Evolutionary conservation across 2,329 filamentous ascomycete species (phyloP), one percentile per base, ranked within the genome.

Genomic region (Phaeosphaeria sp.): DNA sequence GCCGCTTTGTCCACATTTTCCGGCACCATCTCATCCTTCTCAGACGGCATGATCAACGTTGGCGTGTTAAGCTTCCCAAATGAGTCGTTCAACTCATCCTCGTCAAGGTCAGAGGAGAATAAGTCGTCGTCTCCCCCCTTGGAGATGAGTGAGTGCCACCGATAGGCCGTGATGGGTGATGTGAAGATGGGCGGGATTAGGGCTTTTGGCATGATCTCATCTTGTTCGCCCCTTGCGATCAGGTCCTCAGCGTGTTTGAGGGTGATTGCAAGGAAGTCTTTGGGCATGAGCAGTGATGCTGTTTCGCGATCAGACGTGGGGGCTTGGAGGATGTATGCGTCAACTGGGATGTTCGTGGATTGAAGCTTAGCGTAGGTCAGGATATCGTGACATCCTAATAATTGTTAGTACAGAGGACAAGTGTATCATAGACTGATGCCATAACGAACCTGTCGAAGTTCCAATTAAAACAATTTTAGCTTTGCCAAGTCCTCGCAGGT

Each of bases 41-140:
- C 57, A 2, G 60, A 61, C 2, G 57, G 53, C 47, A 63, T 15
- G 1, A 67, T 55, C 21, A 65, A 39, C 2, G 47, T 63, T 7
- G 62, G 53, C 20, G 43, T 61, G 3, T 53, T 50, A 8, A 68
- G 27, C 24, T 40, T 57, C 13, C 59, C 49, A 27, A 62, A 62
- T 15, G 42, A 54, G 7, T 13, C 13, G 0, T 18, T 27, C 7
- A 64, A 30, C 3, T n/a, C 51, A 18, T 20, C 33, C 15, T 56
- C 54, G 17, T 51, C 42, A n/a, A 55, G 33, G 30, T 68, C 64
- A 7, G 57, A 59, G 15, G 62, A 63, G 49, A 68, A 68, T 45
- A 60, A 65, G 49, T 65, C 62, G 22, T 66, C 65, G 18, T 65
- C 64, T n/a, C 65, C 60, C 1, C 60, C 56, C 3, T 56, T 43